Percentiles rank a stretch among this genome's conserved stretches.
Conservation (phyloP, 768 basidiomycete genomes). For the Punctularia strigosozonata region DNA sequence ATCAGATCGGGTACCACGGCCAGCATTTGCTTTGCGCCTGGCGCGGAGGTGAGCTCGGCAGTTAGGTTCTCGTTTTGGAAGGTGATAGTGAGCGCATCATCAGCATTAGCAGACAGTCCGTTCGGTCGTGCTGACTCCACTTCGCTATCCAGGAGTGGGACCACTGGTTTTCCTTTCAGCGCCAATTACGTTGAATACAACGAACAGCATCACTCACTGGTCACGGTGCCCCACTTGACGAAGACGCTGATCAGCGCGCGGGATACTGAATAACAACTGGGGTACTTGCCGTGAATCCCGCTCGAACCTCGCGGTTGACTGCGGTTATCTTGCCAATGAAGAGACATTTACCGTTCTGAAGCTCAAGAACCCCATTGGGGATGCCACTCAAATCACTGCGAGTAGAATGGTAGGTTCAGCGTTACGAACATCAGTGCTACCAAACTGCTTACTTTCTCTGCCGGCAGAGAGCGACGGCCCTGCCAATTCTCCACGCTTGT, state of each 20-base stretch:
- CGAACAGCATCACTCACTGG: constrained; percentile 2
- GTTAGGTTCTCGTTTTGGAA: constrained; percentile 56
- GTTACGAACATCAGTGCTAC: not conserved
- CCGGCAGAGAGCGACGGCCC: constrained; percentile 41
- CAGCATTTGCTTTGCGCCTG: constrained; percentile 27
- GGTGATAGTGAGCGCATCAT: constrained; percentile 28
- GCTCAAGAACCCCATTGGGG: constrained; percentile 17
- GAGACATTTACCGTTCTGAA: constrained; percentile 27
- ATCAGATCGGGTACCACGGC: constrained; percentile 58
- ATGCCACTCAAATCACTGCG: constrained; percentile 27
- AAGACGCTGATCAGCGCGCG: not conserved
- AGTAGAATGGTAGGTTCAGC: not conserved
- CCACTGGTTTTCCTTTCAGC: constrained; percentile 6
- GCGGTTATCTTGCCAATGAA: constrained; percentile 53
- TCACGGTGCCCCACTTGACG: constrained; percentile 20
- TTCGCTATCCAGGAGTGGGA: constrained; percentile 17
- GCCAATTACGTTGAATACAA: not conserved
- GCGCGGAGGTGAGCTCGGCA: constrained; percentile 24
- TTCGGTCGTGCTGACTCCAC: constrained; percentile 17
- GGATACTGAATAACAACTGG: no score
- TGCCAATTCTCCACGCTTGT: constrained; percentile 51
- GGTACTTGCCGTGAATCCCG: constrained; percentile 13
- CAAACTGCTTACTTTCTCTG: constrained; percentile 15
- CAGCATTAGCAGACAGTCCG: not conserved
- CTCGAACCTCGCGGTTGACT: constrained; percentile 26